Evolutionary conservation across 495 filamentous ascomycete species (phyloP).

Genomic region (Lepidopterella palustris): DNA sequence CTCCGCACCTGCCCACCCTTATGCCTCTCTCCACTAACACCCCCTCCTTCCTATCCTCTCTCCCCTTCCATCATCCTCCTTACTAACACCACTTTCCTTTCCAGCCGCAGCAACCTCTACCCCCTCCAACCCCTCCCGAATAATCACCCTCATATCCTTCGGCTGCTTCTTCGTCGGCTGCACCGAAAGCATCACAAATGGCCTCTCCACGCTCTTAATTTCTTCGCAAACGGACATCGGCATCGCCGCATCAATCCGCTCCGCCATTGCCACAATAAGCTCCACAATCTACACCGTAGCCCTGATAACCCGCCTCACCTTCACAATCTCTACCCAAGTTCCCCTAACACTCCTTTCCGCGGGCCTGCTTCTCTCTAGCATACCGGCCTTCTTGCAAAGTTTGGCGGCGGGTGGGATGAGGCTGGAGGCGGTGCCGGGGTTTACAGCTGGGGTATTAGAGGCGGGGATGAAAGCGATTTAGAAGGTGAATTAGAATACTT

Average conservation of each 20-base stretch:
- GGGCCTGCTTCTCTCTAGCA: constrained; percentile 15
- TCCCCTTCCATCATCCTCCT: no score
- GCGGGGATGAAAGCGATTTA: constrained; percentile 16
- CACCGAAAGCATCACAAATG: constrained; percentile 7
- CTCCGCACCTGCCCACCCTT: no score
- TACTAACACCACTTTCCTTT: no score
- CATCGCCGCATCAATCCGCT: constrained; percentile 18
- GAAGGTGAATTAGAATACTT: constrained; percentile 22
- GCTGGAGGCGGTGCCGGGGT: constrained; percentile 11
- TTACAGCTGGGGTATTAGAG: constrained; percentile 10
- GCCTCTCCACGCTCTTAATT: constrained; percentile 1
- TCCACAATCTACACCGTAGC: constrained; percentile 14
- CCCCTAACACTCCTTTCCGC: constrained; percentile 11
- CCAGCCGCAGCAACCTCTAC: no score
- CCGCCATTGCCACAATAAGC: constrained; percentile 11
- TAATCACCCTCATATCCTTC: no score
- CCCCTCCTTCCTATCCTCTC: no score
- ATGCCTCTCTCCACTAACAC: no score
- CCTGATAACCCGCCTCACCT: constrained; percentile 10
- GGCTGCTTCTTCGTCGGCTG: constrained; percentile 20
- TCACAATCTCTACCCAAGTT: constrained; percentile 12
- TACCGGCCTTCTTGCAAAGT: constrained; percentile 18
- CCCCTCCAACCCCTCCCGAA: no score
- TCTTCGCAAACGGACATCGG: constrained; percentile 11
- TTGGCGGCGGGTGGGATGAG: constrained; percentile 9